Conservation (phyloP, 1,284 basidiomycete genomes). For the Pyrrhoderma noxium region DNA sequence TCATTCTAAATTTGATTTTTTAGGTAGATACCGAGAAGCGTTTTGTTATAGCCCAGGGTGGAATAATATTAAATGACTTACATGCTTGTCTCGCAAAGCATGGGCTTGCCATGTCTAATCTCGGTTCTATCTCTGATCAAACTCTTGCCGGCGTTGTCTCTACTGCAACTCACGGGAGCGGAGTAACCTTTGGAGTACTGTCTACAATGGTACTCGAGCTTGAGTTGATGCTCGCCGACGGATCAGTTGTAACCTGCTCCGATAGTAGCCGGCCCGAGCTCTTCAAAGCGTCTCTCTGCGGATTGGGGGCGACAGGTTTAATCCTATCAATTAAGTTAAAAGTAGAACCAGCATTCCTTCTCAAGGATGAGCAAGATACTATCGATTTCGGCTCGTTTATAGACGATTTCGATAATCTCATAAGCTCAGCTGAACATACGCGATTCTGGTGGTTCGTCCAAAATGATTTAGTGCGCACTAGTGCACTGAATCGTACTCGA, state of each 20-base stretch:
- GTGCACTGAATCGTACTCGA: conserved; percentile 66
- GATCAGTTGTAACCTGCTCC: conserved; percentile 63
- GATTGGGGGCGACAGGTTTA: conserved; percentile 89
- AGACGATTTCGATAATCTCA: conserved; percentile 48
- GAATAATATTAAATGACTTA: conserved; percentile 71
- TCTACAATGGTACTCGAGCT: conserved; percentile 78
- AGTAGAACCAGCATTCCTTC: conserved; percentile 77
- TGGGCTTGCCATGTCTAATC: conserved; percentile 81
- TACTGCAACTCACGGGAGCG: conserved; percentile 93
- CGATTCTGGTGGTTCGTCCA: conserved; percentile 96
- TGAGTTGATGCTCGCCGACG: conserved; percentile 68
- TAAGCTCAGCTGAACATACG: conserved; percentile 72
- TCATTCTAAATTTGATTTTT: background rate
- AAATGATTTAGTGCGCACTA: conserved; percentile 66
- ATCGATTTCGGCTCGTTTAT: conserved; percentile 62
- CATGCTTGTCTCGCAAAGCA: conserved; percentile 62
- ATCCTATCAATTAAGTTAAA: conserved; percentile 75
- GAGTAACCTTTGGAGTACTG: conserved; percentile 75
- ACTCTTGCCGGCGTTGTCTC: conserved; percentile 91
- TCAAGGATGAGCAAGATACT: conserved; percentile 72
- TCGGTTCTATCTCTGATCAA: conserved; percentile 97
- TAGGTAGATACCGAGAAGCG: conserved; percentile 69
- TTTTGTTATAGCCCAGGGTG: conserved; percentile 69
- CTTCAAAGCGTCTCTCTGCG: conserved; percentile 90
- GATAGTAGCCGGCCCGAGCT: conserved; percentile 61